These are phyloP conservation scores for Hanseniaspora sp. DNA, from an alignment of 1,139 yeast genomes.

Conservation along the genomic window DNA sequence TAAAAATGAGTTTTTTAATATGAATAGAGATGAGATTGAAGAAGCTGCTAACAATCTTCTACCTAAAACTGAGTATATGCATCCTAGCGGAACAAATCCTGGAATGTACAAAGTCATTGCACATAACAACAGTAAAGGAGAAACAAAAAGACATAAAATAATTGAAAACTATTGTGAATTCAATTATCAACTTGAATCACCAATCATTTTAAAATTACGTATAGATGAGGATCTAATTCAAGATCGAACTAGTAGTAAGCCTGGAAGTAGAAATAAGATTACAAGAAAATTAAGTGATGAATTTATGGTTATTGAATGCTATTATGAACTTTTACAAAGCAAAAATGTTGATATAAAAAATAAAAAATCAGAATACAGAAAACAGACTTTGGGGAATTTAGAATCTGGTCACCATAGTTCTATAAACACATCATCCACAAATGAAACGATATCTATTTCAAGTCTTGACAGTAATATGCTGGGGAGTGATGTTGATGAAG, in stretches of 20 bases:
- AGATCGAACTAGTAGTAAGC: neutral
- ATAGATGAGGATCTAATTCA: conserved; percentile 28
- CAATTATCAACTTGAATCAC: conserved; percentile 33
- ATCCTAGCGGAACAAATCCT: conserved; percentile 13
- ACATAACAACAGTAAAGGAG: conserved; percentile 24
- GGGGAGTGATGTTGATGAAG: neutral
- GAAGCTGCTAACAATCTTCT: neutral
- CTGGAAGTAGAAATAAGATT: neutral
- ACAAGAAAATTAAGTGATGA: conserved; percentile 30
- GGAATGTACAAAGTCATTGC: conserved; percentile 28
- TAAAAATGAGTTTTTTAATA: conserved; percentile 16
- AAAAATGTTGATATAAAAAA: conserved; percentile 13
- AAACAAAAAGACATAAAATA: conserved; percentile 32
- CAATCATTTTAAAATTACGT: conserved; percentile 34
- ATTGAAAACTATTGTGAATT: conserved; percentile 42
- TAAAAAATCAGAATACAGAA: conserved; percentile 1
- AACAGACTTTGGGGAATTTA: neutral
- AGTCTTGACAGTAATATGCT: conserved; percentile 2
- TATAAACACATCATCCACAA: neutral
- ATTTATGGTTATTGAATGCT: conserved; percentile 32
- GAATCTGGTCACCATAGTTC: neutral
- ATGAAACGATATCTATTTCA: neutral
- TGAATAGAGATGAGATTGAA: conserved; percentile 16
- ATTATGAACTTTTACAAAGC: conserved; percentile 26
- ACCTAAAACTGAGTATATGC: conserved; percentile 11